A percentile compares a stretch with the other conserved stretches of the same genome.
These are phyloP conservation scores for Scutellaria barbata DNA, from an alignment of 257 asterid species.

Conservation along the genomic window DNA sequence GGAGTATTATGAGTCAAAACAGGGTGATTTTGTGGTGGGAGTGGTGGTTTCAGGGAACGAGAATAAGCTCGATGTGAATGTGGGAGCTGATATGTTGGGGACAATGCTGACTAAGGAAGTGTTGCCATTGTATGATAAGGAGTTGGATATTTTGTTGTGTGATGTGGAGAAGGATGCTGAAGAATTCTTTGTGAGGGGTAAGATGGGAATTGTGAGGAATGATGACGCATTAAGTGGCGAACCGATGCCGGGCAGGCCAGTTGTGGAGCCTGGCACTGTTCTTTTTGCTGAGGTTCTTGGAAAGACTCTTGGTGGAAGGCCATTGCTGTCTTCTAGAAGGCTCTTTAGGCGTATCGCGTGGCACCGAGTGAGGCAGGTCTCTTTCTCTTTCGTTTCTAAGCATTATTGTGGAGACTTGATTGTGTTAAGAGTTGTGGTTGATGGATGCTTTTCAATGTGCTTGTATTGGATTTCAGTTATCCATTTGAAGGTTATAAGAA, in stretches of 20 bases:
- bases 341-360: slow-evolving; percentile 77
- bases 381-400: slow-evolving; percentile 55
- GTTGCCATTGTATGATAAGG: slow-evolving; percentile 85
- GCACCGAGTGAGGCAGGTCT: slow-evolving; percentile 99
- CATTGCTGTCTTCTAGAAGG: slow-evolving; percentile 77
- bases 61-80: slow-evolving; percentile 87
- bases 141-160: slow-evolving; percentile 70
- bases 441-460: slow-evolving; percentile 29
- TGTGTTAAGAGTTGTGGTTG: background rate
- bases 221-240: slow-evolving; percentile 63
- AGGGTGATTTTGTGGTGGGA: slow-evolving; percentile 89
- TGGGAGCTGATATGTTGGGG: slow-evolving; percentile 85
- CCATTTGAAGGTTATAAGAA: too few species aligned
- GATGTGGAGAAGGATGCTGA: slow-evolving; percentile 71
- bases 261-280: slow-evolving; percentile 82
- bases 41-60: slow-evolving; percentile 94
- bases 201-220: slow-evolving; percentile 70
- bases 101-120: slow-evolving; percentile 95
- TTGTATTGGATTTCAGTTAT: slow-evolving; percentile 25
- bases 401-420: background rate
- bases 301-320: slow-evolving; percentile 96
- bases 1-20: slow-evolving; percentile 86
- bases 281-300: slow-evolving; percentile 92
- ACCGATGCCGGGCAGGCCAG: slow-evolving; percentile 63
- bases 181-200: slow-evolving; percentile 67